Percentiles rank a stretch among this genome's conserved stretches.
Conservation (phyloP, 768 basidiomycete species). For the Panus rudis region DNA sequence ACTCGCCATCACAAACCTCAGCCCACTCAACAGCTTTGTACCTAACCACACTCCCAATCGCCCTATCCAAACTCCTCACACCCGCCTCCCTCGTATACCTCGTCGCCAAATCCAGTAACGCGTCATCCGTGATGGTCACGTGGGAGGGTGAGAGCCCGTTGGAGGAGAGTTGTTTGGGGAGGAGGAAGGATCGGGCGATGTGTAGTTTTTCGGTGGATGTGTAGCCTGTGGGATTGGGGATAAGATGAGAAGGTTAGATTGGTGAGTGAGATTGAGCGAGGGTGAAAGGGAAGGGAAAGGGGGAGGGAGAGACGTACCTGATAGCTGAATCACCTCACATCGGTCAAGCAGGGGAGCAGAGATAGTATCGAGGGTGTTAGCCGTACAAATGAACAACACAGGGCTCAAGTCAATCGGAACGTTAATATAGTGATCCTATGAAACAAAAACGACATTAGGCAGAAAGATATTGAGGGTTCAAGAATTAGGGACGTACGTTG, state of each 20-base stretch:
- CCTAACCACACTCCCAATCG: conserved; percentile 82
- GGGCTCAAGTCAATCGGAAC: conserved; percentile 84
- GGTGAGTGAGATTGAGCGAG: not conserved
- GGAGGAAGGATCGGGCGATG: conserved; percentile 79
- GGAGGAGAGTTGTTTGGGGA: conserved; percentile 80
- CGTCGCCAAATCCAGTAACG: conserved; percentile 64
- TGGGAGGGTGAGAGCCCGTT: conserved; percentile 65
- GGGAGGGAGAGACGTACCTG: conserved; percentile 36
- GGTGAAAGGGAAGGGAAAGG: not conserved
- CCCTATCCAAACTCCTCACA: conserved; percentile 83
- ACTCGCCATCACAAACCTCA: conserved; percentile 46
- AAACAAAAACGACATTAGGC: conserved; percentile 6
- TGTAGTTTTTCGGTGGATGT: conserved; percentile 89
- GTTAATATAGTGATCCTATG: conserved; percentile 85
- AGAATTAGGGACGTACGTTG: conserved; percentile 40
- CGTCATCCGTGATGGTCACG: conserved; percentile 61
- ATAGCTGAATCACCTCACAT: conserved; percentile 80
- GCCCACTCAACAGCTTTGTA: conserved; percentile 92
- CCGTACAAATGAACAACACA: conserved; percentile 88
- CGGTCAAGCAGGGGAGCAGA: conserved; percentile 83
- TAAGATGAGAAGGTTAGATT: not conserved
- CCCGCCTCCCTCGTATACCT: conserved; percentile 89
- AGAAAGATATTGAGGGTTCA: not conserved
- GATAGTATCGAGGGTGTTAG: conserved; percentile 86
- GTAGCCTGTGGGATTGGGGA: conserved; percentile 41